phyloP scores from a whole-genome alignment of 768 basidiomycete species.

The Dioszegia hungarica region DNA sequence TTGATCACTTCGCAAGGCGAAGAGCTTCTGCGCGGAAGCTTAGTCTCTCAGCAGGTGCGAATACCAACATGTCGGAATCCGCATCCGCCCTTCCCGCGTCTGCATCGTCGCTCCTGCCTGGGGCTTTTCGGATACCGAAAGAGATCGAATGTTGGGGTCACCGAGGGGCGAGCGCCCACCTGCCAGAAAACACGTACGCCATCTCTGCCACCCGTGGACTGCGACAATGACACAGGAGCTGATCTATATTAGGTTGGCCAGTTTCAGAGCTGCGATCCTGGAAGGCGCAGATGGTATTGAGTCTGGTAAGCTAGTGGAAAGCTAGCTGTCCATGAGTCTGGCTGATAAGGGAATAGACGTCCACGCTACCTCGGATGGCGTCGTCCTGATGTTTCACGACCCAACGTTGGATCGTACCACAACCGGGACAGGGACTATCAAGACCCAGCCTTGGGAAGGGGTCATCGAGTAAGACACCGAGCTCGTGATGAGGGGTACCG shows the following conservation, averaged over 20 bases:
- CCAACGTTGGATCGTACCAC: slow-evolving; percentile 49
- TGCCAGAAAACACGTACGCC: slow-evolving; percentile 46
- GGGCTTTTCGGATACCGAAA: slow-evolving; percentile 14
- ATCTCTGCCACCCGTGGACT: background rate
- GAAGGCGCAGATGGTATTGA: slow-evolving; percentile 48
- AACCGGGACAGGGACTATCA: slow-evolving; percentile 46
- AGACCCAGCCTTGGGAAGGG: slow-evolving; percentile 44
- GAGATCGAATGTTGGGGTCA: slow-evolving; percentile 48
- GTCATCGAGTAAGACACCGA: slow-evolving; percentile 42
- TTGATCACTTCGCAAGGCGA: no score
- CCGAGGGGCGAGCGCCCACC: slow-evolving; percentile 43
- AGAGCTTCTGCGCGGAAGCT: no score
- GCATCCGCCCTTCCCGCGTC: no score
- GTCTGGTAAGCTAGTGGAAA: slow-evolving; percentile 28
- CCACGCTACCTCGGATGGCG: slow-evolving; percentile 43
- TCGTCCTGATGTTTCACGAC: slow-evolving; percentile 50
- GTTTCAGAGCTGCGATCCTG: slow-evolving; percentile 43
- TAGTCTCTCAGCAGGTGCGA: no score
- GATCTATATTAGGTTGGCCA: slow-evolving; percentile 30
- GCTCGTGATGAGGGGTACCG: background rate
- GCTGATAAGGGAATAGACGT: slow-evolving; percentile 29
- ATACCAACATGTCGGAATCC: no score
- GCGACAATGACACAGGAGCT: no score
- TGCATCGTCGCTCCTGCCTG: no score
- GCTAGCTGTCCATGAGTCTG: background rate